Evolutionary conservation across 768 basidiomycete genomes (phyloP), one percentile per base, ranked within the genome.

Genomic region (Sporobolomyces phaffii): DNA sequence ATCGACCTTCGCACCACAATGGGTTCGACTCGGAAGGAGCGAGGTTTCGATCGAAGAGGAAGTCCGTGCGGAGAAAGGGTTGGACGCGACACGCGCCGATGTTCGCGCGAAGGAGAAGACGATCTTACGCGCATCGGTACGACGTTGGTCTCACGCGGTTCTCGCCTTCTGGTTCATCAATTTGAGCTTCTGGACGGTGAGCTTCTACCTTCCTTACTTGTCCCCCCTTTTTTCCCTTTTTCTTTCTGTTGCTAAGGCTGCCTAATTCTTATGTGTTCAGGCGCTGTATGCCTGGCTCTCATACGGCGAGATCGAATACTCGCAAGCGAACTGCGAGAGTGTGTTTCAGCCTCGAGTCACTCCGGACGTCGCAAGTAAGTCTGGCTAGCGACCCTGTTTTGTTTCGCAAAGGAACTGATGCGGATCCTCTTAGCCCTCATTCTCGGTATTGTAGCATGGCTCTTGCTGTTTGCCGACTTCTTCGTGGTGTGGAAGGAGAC

Each of bases 381-480:
- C 22, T 9, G 13, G 28, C 29, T 40, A 7, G 10, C 14, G 17
- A 0, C 9, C 2, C 0, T 31, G 20, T 22, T 9, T 44, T n/a
- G n/a, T n/a, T n/a, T n/a, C n/a, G n/a, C n/a, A n/a, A n/a, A n/a
- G n/a, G n/a, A n/a, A n/a, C n/a, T n/a, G n/a, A n/a, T n/a, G n/a
- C n/a, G n/a, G n/a, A n/a, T n/a, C n/a, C n/a, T n/a, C n/a, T n/a
- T n/a, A 65, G 64, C 64, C 18, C 2, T 36, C 44, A 41, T 60
- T 5, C 58, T 65, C 38, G 64, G 58, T 38, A 5, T 17, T 14
- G 22, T 65, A 7, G 64, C 64, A 2, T 65, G 59, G 58, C 43
- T 48, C 13, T 14, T 65, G 11, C 24, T 65, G 36, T n/a, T 33
- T 11, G 14, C 45, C 33, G 59, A 65, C 20, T 36, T 15, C 8